Conservation (phyloP, 75 land plant species). For the Selaginella tamariscina region DNA sequence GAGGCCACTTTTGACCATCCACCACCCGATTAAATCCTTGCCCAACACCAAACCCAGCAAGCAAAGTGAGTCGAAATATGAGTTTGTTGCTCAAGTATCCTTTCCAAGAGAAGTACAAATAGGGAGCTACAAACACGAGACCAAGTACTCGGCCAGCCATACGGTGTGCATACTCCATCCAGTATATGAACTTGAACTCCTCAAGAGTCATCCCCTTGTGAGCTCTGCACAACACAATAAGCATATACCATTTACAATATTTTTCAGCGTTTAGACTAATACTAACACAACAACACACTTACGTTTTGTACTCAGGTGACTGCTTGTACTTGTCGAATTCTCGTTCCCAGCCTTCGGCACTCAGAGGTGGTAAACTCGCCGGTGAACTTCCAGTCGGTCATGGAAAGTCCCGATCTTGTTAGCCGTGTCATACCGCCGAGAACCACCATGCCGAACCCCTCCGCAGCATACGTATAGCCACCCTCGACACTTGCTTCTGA, state of each 20-base stretch:
- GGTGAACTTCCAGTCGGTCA: constrained; percentile 99
- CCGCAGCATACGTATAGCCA: constrained; percentile 89
- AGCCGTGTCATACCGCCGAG: constrained; percentile 91
- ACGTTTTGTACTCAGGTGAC: constrained; percentile 73
- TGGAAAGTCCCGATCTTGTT: constrained; percentile 89
- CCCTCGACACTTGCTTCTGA: constrained; percentile 58
- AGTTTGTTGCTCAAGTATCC: constrained; percentile 72
- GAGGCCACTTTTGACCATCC: constrained; percentile 99
- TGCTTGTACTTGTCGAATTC: constrained; percentile 89
- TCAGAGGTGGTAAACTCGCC: constrained; percentile 72
- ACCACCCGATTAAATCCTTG: constrained; percentile 97
- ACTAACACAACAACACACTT: too few species aligned
- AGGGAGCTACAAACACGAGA: constrained; percentile 70
- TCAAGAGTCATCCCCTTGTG: constrained; percentile 84
- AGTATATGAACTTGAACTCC: constrained; percentile 91
- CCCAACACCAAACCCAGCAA: constrained; percentile 90
- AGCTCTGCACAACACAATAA: constrained; percentile 37
- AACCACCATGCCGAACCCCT: constrained; percentile 89
- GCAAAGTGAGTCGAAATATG: constrained; percentile 50
- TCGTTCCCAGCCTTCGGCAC: constrained; percentile 57
- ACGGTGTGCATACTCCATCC: constrained; percentile 99
- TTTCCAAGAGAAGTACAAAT: constrained; percentile 64
- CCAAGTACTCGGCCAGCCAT: constrained; percentile 98
- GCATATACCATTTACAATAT: background rate
- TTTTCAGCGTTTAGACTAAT: background rate